Evolutionary conservation across 2,329 filamentous ascomycete genomes (phyloP), one percentile per base, ranked within the genome.

Genomic region (Exophiala sp.): DNA sequence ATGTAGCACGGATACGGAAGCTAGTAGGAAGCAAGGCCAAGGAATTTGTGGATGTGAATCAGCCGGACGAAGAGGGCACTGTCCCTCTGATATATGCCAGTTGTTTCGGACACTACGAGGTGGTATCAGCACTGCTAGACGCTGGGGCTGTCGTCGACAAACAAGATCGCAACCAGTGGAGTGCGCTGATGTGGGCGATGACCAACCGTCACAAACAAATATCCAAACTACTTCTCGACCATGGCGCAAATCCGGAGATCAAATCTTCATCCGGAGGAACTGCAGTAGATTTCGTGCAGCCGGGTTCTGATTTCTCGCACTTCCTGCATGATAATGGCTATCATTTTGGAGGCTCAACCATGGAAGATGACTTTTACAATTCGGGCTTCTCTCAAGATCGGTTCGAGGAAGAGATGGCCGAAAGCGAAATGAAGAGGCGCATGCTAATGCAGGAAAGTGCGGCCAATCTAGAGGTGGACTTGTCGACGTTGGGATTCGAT

Each of bases 401-500:
- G 16, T 97, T 99, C 60, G 94, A 99, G 71, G 92, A 97, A 68
- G 94, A 99, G 69, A 86, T 97, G 81, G 91, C 91, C 2, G 94
- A 99, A 70, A 96, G 89, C 63, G 94, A 97, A 71, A 84, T 96
- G 82, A 89, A 92, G 68, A 83, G 92, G 60, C 84, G 94, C 32
- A 77, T 76, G 73, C 96, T 99, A 91, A 96, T 97, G 92, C 94
- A 95, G 83, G 94, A 99, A 69, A 99, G 94, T 67, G 92, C 94
- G 5, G 87, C 95, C 62, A 96, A 99, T 69, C 78, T 99, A 34
- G 94, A 99, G 71, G 94, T 99, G 39, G 94, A 99, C 66, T 73
- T 99, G 51, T 94, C 92, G 10, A 99, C 96, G 65, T 83, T 99
- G 52, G 94, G 94, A 29, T 86, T 99, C 65, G 94, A 99, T 67